Evolutionary conservation across 345 rosid species (phyloP), one percentile per base, ranked within the genome.

Genomic region (Linum lewisii): DNA sequence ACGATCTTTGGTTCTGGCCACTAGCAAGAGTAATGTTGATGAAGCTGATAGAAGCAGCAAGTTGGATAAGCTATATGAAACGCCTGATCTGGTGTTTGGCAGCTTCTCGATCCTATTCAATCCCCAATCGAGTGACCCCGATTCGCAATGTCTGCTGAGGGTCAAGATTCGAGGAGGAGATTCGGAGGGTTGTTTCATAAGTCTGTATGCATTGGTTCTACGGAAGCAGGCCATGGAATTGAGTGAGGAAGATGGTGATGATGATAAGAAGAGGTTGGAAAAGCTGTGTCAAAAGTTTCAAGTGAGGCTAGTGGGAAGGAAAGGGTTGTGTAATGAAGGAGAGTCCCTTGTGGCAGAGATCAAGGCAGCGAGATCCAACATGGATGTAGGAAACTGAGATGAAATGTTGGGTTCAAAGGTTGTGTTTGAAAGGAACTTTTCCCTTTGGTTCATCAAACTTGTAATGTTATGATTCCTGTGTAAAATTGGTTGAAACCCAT

Each of bases 41-140:
- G 77, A 69, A 19, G 23, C 32, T 8, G 72, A 66, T 49, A 81
- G 71, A 66, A 50, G 10, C 44, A 71, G 63, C 4, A 38, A 61
- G 54, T 64, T 84, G 73, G 70, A 67, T 45, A 63, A 66, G 51
- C 63, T 87, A 36, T 86, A 70, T 57, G 78, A 83, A 59, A 72
- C 59, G 21, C 83, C 95, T 22, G 85, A 87, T 66, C 59, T 82
- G 22, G 54, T 58, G 57, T 79, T 82, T 23, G 85, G 85, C 29
- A 59, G 66, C 51, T 81, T 82, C 75, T 77, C 83, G 14, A 70
- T 73, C 47, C 70, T 87, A 79, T 87, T 81, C 53, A 76, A 79
- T 69, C 85, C 89, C 2, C 66, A 60, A 15, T 82, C 87, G 0
- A 63, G 73, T 64, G 85, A 82, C 54, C 69, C 47, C 0, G 87